phyloP scores from a whole-genome alignment of 2,329 filamentous ascomycete species.

The Diaporthe australafricana region DNA sequence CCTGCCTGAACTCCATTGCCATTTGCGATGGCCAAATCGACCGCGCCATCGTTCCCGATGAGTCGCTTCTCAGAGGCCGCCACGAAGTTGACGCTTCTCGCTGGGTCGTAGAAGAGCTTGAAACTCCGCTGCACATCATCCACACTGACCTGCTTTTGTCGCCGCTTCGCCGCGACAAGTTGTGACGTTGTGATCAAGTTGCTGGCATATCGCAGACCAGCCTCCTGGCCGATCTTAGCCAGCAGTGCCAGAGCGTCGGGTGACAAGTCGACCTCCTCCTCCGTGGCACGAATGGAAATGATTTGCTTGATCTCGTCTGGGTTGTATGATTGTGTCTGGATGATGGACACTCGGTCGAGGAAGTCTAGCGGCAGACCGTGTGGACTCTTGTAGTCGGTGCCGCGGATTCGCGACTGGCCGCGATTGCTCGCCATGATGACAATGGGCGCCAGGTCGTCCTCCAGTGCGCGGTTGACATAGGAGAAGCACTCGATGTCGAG shows the following conservation, averaged over 20 bases:
- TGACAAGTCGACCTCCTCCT: slow-evolving; percentile 94
- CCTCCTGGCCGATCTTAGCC: slow-evolving; percentile 95
- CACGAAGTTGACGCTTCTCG: slow-evolving; percentile 90
- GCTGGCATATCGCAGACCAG: slow-evolving; percentile 93
- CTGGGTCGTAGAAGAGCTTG: slow-evolving; percentile 91
- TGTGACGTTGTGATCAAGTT: slow-evolving; percentile 97
- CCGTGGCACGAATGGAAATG: slow-evolving; percentile 88
- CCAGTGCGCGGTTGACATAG: slow-evolving; percentile 96
- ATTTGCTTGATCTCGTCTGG: slow-evolving; percentile 92
- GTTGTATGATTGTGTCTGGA: slow-evolving; percentile 89
- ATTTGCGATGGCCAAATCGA: slow-evolving; percentile 73
- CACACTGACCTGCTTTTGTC: slow-evolving; percentile 83
- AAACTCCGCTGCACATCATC: slow-evolving; percentile 95
- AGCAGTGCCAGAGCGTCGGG: slow-evolving; percentile 91
- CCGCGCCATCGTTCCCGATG: slow-evolving; percentile 86
- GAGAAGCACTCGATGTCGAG: slow-evolving; percentile 99
- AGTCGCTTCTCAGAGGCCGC: slow-evolving; percentile 90
- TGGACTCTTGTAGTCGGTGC: slow-evolving; percentile 92
- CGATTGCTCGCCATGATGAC: slow-evolving; percentile 99
- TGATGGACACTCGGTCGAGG: slow-evolving; percentile 94
- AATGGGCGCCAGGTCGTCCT: slow-evolving; percentile 93
- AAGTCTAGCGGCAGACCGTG: slow-evolving; percentile 97
- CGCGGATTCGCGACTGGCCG: slow-evolving; percentile 89
- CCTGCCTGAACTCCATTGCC: slow-evolving; percentile 54
- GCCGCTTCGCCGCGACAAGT: slow-evolving; percentile 86